Conservation (phyloP, 352 stramenopile species). For the Phytopythium helicoides region DNA sequence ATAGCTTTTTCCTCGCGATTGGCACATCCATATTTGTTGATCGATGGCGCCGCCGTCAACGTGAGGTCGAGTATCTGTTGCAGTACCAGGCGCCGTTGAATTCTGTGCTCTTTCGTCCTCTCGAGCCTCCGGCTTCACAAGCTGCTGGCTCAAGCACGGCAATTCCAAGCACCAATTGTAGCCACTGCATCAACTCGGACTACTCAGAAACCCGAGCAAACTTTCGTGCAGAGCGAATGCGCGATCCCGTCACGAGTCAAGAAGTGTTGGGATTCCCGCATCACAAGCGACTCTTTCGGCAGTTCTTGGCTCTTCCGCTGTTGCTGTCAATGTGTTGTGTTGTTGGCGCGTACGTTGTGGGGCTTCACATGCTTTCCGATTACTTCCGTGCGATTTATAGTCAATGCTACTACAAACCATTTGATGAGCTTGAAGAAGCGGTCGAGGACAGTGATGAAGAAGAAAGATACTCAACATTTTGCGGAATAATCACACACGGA, state of each 20-base stretch:
- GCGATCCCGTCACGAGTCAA: constrained; percentile 36
- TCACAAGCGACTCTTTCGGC: constrained; percentile 47
- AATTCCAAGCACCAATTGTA: constrained; percentile 5
- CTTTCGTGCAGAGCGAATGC: constrained; percentile 60
- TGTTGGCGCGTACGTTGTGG: constrained; percentile 53
- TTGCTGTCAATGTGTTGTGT: constrained; percentile 57
- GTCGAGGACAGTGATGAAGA: background rate
- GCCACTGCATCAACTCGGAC: constrained; percentile 13
- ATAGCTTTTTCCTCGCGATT: constrained; percentile 48
- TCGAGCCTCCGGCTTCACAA: background rate
- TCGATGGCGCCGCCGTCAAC: constrained; percentile 48
- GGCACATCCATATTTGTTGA: constrained; percentile 64
- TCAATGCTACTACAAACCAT: constrained; percentile 19
- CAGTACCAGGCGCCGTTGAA: constrained; percentile 40
- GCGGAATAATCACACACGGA: constrained; percentile 42
- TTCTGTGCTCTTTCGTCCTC: background rate
- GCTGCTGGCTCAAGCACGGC: background rate
- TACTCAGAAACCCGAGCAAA: constrained; percentile 40
- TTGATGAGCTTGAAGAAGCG: background rate
- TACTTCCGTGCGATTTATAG: constrained; percentile 36
- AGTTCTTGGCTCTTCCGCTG: constrained; percentile 49
- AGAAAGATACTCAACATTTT: constrained; percentile 9
- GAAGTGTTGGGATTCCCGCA: constrained; percentile 54
- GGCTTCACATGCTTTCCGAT: constrained; percentile 56
- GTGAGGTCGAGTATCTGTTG: constrained; percentile 54